Percentiles rank a stretch among this genome's conserved stretches.
phyloP scores from a whole-genome alignment of 352 stramenopile species.

The Globisporangium cederbergense region DNA sequence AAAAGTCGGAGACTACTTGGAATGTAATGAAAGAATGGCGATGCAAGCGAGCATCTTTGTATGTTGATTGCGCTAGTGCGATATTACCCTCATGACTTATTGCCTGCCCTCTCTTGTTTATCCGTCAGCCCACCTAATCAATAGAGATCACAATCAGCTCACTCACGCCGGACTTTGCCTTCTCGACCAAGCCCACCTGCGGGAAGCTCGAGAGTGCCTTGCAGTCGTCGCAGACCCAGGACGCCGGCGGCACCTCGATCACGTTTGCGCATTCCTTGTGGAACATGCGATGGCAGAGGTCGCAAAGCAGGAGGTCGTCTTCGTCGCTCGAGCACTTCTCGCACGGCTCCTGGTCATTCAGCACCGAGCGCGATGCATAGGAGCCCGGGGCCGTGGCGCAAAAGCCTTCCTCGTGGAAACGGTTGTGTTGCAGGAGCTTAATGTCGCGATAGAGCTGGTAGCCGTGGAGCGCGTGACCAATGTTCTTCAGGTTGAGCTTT shows the following conservation, averaged over 20 bases:
- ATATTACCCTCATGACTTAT: background rate
- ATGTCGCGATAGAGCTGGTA: slow-evolving; percentile 86
- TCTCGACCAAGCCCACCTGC: slow-evolving; percentile 46
- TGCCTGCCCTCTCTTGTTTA: background rate
- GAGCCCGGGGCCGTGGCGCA: slow-evolving; percentile 47
- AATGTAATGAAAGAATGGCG: background rate
- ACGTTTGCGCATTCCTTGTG: slow-evolving; percentile 83
- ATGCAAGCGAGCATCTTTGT: background rate
- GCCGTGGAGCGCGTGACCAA: slow-evolving; percentile 72
- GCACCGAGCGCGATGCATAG: slow-evolving; percentile 70
- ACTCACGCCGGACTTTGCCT: background rate
- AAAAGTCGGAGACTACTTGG: background rate
- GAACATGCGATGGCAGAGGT: slow-evolving; percentile 83
- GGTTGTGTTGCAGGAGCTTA: slow-evolving; percentile 71
- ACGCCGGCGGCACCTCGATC: slow-evolving; percentile 67
- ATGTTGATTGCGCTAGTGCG: background rate
- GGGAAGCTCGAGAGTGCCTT: slow-evolving; percentile 65
- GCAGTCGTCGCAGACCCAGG: slow-evolving; percentile 74
- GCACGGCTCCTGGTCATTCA: slow-evolving; percentile 74
- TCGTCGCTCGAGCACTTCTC: slow-evolving; percentile 70
- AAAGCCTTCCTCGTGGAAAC: slow-evolving; percentile 63
- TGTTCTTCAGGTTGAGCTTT: slow-evolving; percentile 82
- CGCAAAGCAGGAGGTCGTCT: slow-evolving; percentile 69
- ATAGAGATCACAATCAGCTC: slow-evolving; percentile 69
- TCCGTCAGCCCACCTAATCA: slow-evolving; percentile 28